These are phyloP conservation scores for Ogataea zsoltii DNA, from an alignment of 805 yeast species.

Conservation along the genomic window DNA sequence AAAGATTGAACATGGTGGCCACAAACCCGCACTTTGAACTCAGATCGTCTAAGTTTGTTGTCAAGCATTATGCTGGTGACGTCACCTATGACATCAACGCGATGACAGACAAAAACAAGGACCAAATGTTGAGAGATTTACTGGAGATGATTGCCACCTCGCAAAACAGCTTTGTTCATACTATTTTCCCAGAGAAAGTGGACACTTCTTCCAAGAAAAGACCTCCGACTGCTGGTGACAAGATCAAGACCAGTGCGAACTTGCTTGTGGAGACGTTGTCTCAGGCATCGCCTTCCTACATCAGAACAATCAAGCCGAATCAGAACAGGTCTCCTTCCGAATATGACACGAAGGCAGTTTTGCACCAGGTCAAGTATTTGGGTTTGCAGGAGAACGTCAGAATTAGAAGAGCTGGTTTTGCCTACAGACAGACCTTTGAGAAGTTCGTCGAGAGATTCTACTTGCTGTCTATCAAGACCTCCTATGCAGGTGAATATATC, in stretches of 20 bases:
- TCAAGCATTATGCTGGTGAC: constrained; percentile 98
- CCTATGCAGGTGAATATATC: constrained; percentile 80
- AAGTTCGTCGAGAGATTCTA: constrained; percentile 95
- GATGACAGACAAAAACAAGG: constrained; percentile 97
- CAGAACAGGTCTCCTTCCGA: constrained; percentile 89
- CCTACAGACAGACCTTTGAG: constrained; percentile 94
- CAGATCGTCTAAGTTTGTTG: constrained; percentile 81
- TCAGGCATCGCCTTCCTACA: constrained; percentile 90
- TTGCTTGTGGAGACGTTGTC: constrained; percentile 85
- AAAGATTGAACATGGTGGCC: constrained; percentile 82
- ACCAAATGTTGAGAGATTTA: constrained; percentile 85
- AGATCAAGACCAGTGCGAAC: constrained; percentile 90
- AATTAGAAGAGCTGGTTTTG: constrained; percentile 98
- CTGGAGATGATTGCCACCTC: constrained; percentile 77
- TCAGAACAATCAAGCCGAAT: constrained; percentile 96
- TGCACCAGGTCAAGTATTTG: constrained; percentile 93
- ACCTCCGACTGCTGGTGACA: constrained; percentile 96
- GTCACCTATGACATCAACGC: constrained; percentile 86
- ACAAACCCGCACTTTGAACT: constrained; percentile 85
- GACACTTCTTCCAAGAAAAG: constrained; percentile 70
- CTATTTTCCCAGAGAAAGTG: constrained; percentile 64
- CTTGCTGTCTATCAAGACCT: constrained; percentile 80
- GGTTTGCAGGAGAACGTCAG: constrained; percentile 97
- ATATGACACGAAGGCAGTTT: constrained; percentile 83
- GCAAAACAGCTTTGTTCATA: constrained; percentile 57